phyloP scores from a whole-genome alignment of 2,329 filamentous ascomycete species.

The Onygena corvina region DNA sequence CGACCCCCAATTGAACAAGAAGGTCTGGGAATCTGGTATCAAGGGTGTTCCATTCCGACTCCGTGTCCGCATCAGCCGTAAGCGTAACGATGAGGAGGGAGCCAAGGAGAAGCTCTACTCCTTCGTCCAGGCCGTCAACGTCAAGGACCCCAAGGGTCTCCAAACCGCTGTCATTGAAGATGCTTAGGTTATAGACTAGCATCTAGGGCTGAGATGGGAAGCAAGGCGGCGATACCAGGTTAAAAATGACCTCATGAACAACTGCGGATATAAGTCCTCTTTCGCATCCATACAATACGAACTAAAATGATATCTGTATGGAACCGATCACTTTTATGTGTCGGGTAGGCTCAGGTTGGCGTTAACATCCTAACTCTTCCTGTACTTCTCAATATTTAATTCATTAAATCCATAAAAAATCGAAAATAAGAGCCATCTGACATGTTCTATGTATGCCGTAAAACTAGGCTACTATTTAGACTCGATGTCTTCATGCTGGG shows the following conservation, averaged over 20 bases:
- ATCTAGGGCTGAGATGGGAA: background rate
- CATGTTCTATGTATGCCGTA: too few relatives aligned
- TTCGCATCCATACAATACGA: background rate
- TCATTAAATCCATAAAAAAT: constrained; percentile 1
- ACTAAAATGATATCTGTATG: background rate
- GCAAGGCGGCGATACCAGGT: background rate
- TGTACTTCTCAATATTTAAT: background rate
- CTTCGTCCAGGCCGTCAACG: constrained; percentile 98
- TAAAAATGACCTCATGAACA: background rate
- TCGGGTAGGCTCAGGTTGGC: constrained; percentile 1
- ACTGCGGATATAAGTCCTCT: background rate
- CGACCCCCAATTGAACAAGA: constrained; percentile 99
- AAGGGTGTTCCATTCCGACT: constrained; percentile 98
- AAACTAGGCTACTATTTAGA: too few relatives aligned
- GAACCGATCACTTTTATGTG: background rate
- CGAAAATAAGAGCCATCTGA: background rate
- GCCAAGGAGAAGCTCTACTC: constrained; percentile 99
- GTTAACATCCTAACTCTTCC: background rate
- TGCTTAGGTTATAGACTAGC: constrained; percentile 33
- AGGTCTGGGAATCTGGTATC: constrained; percentile 98
- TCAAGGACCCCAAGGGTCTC: constrained; percentile 98
- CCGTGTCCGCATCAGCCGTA: constrained; percentile 95
- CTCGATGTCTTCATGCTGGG: too few relatives aligned
- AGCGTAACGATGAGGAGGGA: constrained; percentile 99
- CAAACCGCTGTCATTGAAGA: constrained; percentile 76